These are phyloP conservation scores for Trichophyton simii DNA, from an alignment of 2,329 filamentous ascomycete species.

Conservation along the genomic window DNA sequence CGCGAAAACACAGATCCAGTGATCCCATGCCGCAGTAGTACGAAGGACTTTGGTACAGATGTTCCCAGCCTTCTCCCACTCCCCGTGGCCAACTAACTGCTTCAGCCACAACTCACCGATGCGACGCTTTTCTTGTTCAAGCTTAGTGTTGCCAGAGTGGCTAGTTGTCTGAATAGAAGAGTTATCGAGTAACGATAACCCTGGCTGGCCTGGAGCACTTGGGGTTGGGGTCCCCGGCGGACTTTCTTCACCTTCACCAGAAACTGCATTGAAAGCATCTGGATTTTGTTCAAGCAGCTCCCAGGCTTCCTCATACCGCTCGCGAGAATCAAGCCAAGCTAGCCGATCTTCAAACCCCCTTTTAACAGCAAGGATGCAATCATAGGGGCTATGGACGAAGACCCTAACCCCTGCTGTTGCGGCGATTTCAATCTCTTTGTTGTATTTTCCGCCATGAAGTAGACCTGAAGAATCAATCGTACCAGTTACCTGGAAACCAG, in stretches of 20 bases:
- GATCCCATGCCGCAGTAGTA: constrained; percentile 75
- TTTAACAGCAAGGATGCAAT: constrained; percentile 85
- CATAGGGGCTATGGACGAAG: constrained; percentile 91
- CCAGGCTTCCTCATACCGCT: constrained; percentile 77
- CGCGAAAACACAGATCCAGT: constrained; percentile 89
- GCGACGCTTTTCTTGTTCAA: constrained; percentile 75
- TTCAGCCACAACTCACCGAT: constrained; percentile 91
- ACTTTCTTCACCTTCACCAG: constrained; percentile 26
- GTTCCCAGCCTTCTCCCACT: constrained; percentile 68
- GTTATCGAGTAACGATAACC: neutral
- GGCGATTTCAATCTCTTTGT: constrained; percentile 35
- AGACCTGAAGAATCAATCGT: constrained; percentile 45
- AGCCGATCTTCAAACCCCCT: constrained; percentile 77
- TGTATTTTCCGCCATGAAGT: constrained; percentile 27
- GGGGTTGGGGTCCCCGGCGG: constrained; percentile 22
- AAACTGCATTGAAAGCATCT: constrained; percentile 38
- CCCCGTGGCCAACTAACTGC: constrained; percentile 59
- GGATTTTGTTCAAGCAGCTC: constrained; percentile 79
- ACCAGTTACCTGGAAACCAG: constrained; percentile 37
- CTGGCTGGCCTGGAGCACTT: constrained; percentile 49
- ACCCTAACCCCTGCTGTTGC: constrained; percentile 57
- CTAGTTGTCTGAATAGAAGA: neutral
- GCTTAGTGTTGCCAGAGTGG: constrained; percentile 42
- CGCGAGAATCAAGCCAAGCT: constrained; percentile 68
- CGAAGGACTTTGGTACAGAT: constrained; percentile 73